Percentiles rank a stretch among this genome's conserved stretches.
Conservation (phyloP, 2,329 filamentous ascomycete species). For the Fusarium armeniacum region DNA sequence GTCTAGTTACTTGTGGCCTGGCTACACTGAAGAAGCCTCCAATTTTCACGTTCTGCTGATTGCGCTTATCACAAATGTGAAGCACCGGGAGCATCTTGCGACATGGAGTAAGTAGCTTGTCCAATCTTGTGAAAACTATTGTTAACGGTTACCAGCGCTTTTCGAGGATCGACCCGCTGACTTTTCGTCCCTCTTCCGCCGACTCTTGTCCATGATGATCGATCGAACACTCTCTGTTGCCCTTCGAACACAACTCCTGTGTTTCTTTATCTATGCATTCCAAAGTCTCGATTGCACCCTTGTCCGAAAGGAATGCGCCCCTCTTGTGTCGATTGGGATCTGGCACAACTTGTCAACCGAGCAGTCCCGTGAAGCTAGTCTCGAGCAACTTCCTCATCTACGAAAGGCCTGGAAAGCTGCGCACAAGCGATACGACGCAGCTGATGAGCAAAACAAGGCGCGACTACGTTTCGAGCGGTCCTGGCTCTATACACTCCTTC, state of each 20-base stretch:
- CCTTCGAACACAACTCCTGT: slow-evolving; percentile 85
- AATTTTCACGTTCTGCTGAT: slow-evolving; percentile 93
- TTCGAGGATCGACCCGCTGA: slow-evolving; percentile 83
- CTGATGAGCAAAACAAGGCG: slow-evolving; percentile 83
- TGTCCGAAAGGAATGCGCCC: slow-evolving; percentile 95
- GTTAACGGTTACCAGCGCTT: slow-evolving; percentile 65
- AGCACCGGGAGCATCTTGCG: slow-evolving; percentile 86
- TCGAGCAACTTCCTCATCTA: slow-evolving; percentile 80
- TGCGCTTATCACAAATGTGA: slow-evolving; percentile 87
- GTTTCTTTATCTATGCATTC: slow-evolving; percentile 91
- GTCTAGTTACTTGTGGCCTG: slow-evolving; percentile 90
- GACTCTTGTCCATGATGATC: slow-evolving; percentile 87
- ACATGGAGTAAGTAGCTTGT: slow-evolving; percentile 77
- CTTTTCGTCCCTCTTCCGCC: slow-evolving; percentile 90
- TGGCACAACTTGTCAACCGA: slow-evolving; percentile 95
- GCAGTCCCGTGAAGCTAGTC: slow-evolving; percentile 76
- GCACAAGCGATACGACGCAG: slow-evolving; percentile 86
- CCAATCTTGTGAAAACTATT: slow-evolving; percentile 11
- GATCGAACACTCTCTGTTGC: slow-evolving; percentile 75
- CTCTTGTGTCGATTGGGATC: slow-evolving; percentile 91
- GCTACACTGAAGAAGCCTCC: slow-evolving; percentile 87
- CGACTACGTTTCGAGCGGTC: slow-evolving; percentile 90
- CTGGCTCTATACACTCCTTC: slow-evolving; percentile 88
- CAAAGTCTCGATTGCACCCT: slow-evolving; percentile 91
- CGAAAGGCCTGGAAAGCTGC: slow-evolving; percentile 93